Evolutionary conservation across 192 early-diverging fungal species (phyloP), one percentile per base, ranked within the genome.

Genomic region (Podila epicladia): DNA sequence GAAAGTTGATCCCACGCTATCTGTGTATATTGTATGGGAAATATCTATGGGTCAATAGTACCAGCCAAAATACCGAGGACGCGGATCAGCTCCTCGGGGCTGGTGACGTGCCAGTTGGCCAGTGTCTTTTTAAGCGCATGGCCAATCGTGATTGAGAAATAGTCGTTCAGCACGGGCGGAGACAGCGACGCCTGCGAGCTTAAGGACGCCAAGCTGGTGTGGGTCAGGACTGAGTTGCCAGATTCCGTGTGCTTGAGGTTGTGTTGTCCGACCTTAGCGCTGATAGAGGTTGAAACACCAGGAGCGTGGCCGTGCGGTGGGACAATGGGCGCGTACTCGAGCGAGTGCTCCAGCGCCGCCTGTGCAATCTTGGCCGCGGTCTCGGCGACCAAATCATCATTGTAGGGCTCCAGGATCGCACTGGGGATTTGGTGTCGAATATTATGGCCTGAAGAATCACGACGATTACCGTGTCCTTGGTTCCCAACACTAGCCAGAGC

Each of bases 51-150:
- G 2, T 80, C 77, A 11, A 61, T 13, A 31, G 62, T 60, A 31
- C 77, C 77, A 5, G 77, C 72, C 9, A 80, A 26, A 31, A 80
- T 68, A 7, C 77, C 77, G 9, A 80, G n/a, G 57, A 73, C 57
- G 1, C 70, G 69, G 73, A 95, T 93, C 33, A 96, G 45, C 60
- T 93, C 89, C 61, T 91, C 87, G 2, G 93, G 91, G 20, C 73
- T 80, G 19, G 80, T 75, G 17, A 98, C 90, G 82, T 96, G 93
- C 95, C 95, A 98, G 59, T 86, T 72, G 0, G 97, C 96, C 17
- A 89, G 79, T 17, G 94, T 97, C 86, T 94, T 96, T 85, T 97
- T 97, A 73, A 94, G 91, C 3, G 93, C 84, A 38, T 92, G 84
- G 0, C 97, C 97, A 45, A 98, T 90, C 19, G 93, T 96, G 62